Evolutionary conservation across 768 basidiomycete genomes (phyloP).

Genomic region (Lactifluus rugatus): DNA sequence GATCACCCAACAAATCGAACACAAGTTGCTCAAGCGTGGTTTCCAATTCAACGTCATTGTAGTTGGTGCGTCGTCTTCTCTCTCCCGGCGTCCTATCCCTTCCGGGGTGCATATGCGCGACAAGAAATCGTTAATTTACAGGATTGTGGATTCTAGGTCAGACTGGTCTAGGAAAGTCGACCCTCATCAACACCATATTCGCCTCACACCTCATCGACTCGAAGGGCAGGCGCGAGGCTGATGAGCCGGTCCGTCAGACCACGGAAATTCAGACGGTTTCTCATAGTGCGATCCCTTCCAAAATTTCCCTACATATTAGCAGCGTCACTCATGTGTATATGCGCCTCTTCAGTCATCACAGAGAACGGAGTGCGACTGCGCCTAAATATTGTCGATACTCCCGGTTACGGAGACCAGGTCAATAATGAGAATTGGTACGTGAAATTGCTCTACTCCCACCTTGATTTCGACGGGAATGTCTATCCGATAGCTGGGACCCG

Average conservation of each 20-base stretch:
- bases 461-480: neutral
- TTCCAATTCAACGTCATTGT: conserved; percentile 99
- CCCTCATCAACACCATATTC: conserved; percentile 97
- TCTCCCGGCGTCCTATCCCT: no score
- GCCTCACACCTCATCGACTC: conserved; percentile 97
- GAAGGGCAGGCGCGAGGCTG: conserved; percentile 83
- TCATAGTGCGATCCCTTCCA: conserved; percentile 54
- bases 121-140: neutral
- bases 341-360: conserved; percentile 58
- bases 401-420: conserved; percentile 96
- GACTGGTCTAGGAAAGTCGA: conserved; percentile 97
- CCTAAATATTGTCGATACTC: conserved; percentile 97
- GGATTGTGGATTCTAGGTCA: conserved; percentile 48
- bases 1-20: conserved; percentile 95
- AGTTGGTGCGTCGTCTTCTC: conserved; percentile 55
- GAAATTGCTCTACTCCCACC: neutral
- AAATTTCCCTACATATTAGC: neutral
- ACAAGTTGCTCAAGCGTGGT: conserved; percentile 97
- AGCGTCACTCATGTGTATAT: neutral
- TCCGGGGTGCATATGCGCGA: neutral
- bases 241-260: conserved; percentile 88
- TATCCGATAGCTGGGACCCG: conserved; percentile 80
- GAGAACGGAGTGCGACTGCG: conserved; percentile 94
- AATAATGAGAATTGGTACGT: conserved; percentile 97
- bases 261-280: conserved; percentile 94